phyloP scores from a whole-genome alignment of 192 early-diverging fungal genomes.

The Backusella sp. region DNA sequence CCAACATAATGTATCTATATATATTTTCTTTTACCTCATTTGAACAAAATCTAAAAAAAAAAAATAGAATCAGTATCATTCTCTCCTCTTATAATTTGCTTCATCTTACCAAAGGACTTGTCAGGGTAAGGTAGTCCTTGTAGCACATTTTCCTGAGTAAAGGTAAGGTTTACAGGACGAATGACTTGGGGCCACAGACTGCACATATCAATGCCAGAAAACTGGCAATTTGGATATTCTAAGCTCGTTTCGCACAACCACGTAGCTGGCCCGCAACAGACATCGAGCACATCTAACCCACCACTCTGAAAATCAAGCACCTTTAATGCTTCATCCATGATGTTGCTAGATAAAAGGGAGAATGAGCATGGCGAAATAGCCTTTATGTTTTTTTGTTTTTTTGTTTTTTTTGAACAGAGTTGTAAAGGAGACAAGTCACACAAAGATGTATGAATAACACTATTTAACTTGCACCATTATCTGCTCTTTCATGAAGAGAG shows the following conservation, averaged over 20 bases:
- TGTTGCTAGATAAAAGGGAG: constrained; percentile 19
- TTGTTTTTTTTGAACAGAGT: background rate
- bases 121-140: constrained; percentile 28
- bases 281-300: constrained; percentile 22
- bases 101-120: constrained; percentile 29
- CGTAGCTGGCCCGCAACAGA: constrained; percentile 28
- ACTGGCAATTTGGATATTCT: constrained; percentile 27
- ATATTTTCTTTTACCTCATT: constrained; percentile 4
- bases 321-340: constrained; percentile 27
- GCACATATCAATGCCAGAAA: constrained; percentile 28
- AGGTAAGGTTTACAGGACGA: constrained; percentile 25
- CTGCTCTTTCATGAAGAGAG: background rate
- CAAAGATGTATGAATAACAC: background rate
- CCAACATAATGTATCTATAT: background rate
- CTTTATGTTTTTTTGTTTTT: background rate
- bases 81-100: too few relatives aligned
- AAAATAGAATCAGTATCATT: background rate
- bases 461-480: background rate
- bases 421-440: background rate
- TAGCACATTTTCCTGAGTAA: constrained; percentile 25
- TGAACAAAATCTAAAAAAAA: constrained; percentile 27
- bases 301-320: constrained; percentile 21
- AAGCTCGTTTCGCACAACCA: constrained; percentile 31
- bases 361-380: background rate
- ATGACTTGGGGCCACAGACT: constrained; percentile 27